Percentiles rank a stretch among this genome's conserved stretches.
Evolutionary conservation across 2,329 filamentous ascomycete species (phyloP).

Genomic region (Fusarium sp.): DNA sequence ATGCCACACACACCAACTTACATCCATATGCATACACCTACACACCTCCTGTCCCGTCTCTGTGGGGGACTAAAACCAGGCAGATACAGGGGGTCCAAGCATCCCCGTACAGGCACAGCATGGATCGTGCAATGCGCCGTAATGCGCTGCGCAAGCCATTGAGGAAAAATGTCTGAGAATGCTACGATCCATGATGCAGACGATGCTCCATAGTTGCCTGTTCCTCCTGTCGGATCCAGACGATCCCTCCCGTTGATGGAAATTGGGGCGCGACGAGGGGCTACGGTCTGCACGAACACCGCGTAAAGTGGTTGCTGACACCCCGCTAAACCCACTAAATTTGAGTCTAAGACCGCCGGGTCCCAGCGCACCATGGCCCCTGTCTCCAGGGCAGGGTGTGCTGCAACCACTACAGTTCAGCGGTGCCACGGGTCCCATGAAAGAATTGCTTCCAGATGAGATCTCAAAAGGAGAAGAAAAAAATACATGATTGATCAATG

Average conservation of each 20-base stretch:
- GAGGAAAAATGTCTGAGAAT: slow-evolving; percentile 33
- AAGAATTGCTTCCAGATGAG: slow-evolving; percentile 24
- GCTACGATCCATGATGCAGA: slow-evolving; percentile 29
- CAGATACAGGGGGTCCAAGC: slow-evolving; percentile 29
- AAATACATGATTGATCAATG: slow-evolving; percentile 17
- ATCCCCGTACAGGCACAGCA: slow-evolving; percentile 35
- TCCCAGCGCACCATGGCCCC: slow-evolving; percentile 11
- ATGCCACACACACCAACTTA: slow-evolving; percentile 34
- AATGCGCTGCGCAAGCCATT: slow-evolving; percentile 16
- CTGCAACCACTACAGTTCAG: slow-evolving; percentile 36
- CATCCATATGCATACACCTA: slow-evolving; percentile 3
- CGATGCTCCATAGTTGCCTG: slow-evolving; percentile 47
- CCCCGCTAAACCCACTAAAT: slow-evolving; percentile 41
- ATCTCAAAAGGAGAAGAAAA: background rate
- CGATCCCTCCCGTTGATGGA: slow-evolving; percentile 39
- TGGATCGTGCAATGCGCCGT: slow-evolving; percentile 7
- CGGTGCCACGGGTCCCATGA: slow-evolving; percentile 29
- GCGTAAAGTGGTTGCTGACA: slow-evolving; percentile 44
- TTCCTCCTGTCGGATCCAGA: slow-evolving; percentile 33
- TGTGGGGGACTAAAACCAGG: slow-evolving; percentile 32
- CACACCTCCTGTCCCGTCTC: slow-evolving; percentile 10
- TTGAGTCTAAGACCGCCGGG: slow-evolving; percentile 31
- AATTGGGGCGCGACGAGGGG: slow-evolving; percentile 44
- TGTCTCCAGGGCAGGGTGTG: slow-evolving; percentile 28
- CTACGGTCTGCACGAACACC: slow-evolving; percentile 38